Percentiles rank a stretch among this genome's conserved stretches.
phyloP scores from a whole-genome alignment of 208 protist species.

The Lotmaria passim region DNA sequence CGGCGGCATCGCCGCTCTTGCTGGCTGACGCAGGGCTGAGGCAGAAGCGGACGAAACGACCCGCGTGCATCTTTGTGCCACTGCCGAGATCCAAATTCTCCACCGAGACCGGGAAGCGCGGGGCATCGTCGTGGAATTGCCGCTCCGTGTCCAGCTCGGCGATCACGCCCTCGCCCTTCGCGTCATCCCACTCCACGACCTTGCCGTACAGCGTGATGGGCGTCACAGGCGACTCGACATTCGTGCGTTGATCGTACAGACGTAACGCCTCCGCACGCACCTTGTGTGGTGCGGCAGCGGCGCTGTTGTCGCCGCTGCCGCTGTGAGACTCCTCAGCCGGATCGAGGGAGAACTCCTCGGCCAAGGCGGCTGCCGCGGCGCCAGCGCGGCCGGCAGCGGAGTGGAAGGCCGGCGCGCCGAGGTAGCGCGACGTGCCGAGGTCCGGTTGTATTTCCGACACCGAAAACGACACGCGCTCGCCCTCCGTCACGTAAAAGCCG shows the following conservation, averaged over 20 bases:
- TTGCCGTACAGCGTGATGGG: constrained; percentile 57
- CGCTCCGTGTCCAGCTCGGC: constrained; percentile 70
- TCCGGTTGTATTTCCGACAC: not conserved
- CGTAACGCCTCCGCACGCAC: not conserved
- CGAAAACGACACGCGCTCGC: constrained; percentile 72
- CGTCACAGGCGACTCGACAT: constrained; percentile 45
- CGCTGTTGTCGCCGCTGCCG: not conserved
- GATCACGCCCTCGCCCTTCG: constrained; percentile 48
- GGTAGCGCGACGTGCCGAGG: constrained; percentile 11
- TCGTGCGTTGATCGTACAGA: constrained; percentile 17
- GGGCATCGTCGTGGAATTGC: constrained; percentile 57
- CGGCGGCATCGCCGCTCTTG: not conserved
- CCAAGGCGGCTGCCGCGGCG: not conserved
- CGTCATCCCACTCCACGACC: constrained; percentile 63
- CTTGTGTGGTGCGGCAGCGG: not conserved
- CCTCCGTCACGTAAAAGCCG: constrained; percentile 77
- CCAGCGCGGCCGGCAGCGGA: not conserved
- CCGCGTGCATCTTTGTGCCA: constrained; percentile 33
- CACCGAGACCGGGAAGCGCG: constrained; percentile 48
- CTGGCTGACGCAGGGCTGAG: constrained; percentile 29
- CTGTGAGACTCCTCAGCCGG: not conserved
- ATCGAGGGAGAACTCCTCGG: constrained; percentile 14
- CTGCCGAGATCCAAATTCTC: constrained; percentile 60
- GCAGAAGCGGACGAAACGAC: constrained; percentile 79
- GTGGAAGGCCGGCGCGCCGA: constrained; percentile 1